Evolutionary conservation across 2,329 filamentous ascomycete species (phyloP), one percentile per base, ranked within the genome.

Genomic region (Neocucurbitaria cava): DNA sequence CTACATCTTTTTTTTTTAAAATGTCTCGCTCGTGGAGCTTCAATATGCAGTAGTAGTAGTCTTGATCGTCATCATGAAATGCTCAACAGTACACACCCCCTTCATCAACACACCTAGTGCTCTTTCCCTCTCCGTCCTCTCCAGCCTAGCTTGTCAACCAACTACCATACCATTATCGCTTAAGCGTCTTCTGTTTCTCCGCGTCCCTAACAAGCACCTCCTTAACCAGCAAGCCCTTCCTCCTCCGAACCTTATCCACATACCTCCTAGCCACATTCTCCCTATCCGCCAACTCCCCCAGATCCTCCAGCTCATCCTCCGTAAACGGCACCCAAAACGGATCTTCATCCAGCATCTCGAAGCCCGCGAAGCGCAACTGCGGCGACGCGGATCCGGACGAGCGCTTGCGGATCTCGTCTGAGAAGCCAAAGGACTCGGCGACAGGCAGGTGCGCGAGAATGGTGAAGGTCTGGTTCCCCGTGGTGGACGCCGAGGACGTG

Each of bases 251-350:
- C 33, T 85, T 82, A 78, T 99, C 95, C 85, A 99, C 93, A 81
- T 98, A 98, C 72, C 90, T 81, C 85, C 96, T 96, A 21, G 95
- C 95, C 46, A 98, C 91, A 77, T 97, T 98, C 82, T 98, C 95
- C 71, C 86, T 86, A 78, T 99, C 95, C 3, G 91, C 95, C 73
- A 94, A 81, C 81, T 98, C 94, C 23, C 95, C 95, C 56, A 99
- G 79, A 80, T 99, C 95, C 82, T 99, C 95, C 46, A 99, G 78
- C 71, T 99, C 92, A 74, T 98, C 95, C 72, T 98, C 95, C 0
- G 94, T 98, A 62, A 92, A 92, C 1, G 95, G 95, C 42, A 96
- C 92, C 95, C 95, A 99, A 80, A 96, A 96, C 0, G 95, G 95
- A 79, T 99, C 95, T 77, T 97, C 89, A 73, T 98, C 92, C 2